These are phyloP conservation scores for Canavalia ensiformis DNA, from an alignment of 306 rosid species.

Conservation along the genomic window DNA sequence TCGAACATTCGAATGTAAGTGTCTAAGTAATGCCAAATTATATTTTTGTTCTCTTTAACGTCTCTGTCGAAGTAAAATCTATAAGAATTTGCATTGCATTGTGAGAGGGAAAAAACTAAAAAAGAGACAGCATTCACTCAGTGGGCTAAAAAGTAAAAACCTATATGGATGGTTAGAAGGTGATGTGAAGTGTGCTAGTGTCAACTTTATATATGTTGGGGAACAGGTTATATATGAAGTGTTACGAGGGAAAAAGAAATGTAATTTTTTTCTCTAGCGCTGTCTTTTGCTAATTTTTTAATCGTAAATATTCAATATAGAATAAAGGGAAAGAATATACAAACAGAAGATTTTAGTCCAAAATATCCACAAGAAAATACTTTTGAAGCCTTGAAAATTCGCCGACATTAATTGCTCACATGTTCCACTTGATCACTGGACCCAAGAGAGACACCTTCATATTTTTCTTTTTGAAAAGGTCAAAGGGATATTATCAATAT, in stretches of 20 bases:
- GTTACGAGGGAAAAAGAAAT: conserved; percentile 6
- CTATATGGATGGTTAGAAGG: conserved; percentile 13
- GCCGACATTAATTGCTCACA: neutral
- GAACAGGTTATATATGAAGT: neutral
- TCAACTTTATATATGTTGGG: conserved; percentile 2
- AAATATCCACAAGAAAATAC: neutral
- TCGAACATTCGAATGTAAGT: conserved; percentile 25
- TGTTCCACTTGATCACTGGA: conserved; percentile 26
- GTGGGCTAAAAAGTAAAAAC: conserved; percentile 8
- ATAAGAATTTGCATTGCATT: neutral
- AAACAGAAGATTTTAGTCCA: neutral
- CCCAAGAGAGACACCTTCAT: conserved; percentile 23
- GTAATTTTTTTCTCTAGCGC: neutral
- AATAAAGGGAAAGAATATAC: neutral
- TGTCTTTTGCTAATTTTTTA: conserved; percentile 1
- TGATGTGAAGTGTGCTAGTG: conserved; percentile 8
- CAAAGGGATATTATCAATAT: neutral
- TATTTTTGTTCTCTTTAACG: conserved; percentile 6
- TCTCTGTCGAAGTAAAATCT: neutral
- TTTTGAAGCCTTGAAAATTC: neutral
- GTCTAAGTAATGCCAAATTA: neutral
- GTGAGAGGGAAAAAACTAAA: neutral
- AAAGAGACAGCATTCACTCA: conserved; percentile 9
- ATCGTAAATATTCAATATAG: neutral
- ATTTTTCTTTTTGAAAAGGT: neutral